phyloP scores from a whole-genome alignment of 2,329 filamentous ascomycete species.

The Diaporthe sp. region DNA sequence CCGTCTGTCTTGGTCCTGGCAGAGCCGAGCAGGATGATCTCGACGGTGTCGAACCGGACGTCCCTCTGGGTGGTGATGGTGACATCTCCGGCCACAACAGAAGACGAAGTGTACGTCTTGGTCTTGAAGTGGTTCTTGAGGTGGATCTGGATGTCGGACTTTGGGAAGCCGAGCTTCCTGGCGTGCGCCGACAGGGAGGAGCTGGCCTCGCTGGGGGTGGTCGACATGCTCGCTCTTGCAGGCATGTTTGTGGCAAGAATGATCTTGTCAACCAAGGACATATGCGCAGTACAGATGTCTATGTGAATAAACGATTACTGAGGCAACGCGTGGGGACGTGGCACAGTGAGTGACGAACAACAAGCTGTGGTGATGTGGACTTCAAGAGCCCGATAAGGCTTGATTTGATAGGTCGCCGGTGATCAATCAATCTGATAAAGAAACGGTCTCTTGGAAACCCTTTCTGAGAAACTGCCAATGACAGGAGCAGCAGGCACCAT shows the following conservation, averaged over 20 bases:
- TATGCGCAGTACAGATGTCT: neutral
- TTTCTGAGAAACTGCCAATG: neutral
- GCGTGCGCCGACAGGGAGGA: conserved; percentile 39
- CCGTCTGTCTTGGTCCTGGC: conserved; percentile 66
- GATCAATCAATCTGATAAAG: neutral
- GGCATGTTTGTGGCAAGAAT: conserved; percentile 14
- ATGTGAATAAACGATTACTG: neutral
- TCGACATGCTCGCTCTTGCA: conserved; percentile 36
- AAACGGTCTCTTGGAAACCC: conserved; percentile 12
- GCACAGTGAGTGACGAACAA: neutral
- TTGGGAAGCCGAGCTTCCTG: conserved; percentile 45
- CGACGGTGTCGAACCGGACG: conserved; percentile 64
- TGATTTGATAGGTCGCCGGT: neutral
- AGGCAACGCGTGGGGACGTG: neutral
- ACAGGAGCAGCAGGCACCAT: conserved; percentile 10
- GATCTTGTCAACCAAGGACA: conserved; percentile 9
- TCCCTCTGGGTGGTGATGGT: conserved; percentile 61
- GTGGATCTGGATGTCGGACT: conserved; percentile 61
- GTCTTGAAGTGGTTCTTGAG: conserved; percentile 68
- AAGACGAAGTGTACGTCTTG: conserved; percentile 70
- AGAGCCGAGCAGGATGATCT: conserved; percentile 67
- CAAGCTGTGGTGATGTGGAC: neutral
- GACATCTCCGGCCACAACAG: conserved; percentile 64
- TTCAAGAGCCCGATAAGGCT: neutral
- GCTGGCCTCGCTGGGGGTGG: conserved; percentile 39